Evolutionary conservation across 768 basidiomycete species (phyloP), one percentile per base, ranked within the genome.

Genomic region (Mycena chlorophos): DNA sequence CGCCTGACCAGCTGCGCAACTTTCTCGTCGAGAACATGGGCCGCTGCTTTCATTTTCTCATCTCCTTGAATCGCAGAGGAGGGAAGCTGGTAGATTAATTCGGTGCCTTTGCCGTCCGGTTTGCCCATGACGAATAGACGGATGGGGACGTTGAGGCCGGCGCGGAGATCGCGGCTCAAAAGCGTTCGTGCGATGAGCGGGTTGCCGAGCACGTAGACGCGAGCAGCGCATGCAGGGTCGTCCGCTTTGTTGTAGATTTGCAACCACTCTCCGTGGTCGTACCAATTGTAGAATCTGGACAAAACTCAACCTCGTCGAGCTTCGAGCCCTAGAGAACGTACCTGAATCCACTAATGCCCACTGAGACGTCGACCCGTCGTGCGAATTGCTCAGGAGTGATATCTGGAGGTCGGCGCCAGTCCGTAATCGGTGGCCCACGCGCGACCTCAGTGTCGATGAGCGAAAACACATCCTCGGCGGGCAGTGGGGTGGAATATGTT

Each of bases 191-290:
- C 82, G 43, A 80, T 67, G 47, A 80, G 65, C 2, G 82, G 82
- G 65, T 82, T 82, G 17, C 81, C 81, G 52, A 81, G 69, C 26
- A 70, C 74, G 66, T 84, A 84, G 13, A 77, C 63, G 38, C 71
- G 61, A 1, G 74, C 47, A n/a, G 67, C 27, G 60, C 62, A n/a
- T n/a, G n/a, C n/a, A n/a, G 20, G 75, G 74, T 16, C 12, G 34
- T 37, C 34, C 38, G 69, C 66, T 16, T 45, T 53, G 19, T 50
- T 39, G 60, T 70, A 74, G 27, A 63, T 61, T 43, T 69, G 67
- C 42, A 80, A 46, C 69, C 78, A 75, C n/a, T 48, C 58, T 27
- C 71, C 56, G 52, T 77, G 75, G 25, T 66, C 65, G 28, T 73
- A 54, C 50, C 77, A 71, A 25, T 66, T 54, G 64, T 81, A 81